phyloP scores from a whole-genome alignment of 2,329 filamentous ascomycete genomes.

The Cyphellophora europaea region DNA sequence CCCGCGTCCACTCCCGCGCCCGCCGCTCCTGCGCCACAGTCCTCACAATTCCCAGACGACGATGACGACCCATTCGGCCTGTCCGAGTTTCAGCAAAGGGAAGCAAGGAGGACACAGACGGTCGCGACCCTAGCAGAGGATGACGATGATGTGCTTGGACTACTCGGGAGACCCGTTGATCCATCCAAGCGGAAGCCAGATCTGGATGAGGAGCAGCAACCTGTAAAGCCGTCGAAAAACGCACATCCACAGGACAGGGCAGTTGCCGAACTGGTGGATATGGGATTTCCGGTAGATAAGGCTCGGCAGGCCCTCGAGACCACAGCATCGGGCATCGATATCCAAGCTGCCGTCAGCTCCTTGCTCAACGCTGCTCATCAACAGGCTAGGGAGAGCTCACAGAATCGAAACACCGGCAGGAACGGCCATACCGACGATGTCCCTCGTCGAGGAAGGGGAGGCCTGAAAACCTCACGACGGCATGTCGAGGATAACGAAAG shows the following conservation, averaged over 20 bases:
- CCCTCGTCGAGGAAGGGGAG: too few species aligned
- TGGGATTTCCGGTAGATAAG: constrained; percentile 83
- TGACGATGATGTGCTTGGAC: constrained; percentile 53
- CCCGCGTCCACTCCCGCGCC: constrained; percentile 22
- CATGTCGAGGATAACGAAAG: not conserved
- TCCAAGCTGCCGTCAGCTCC: constrained; percentile 82
- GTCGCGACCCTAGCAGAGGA: constrained; percentile 5
- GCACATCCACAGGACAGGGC: constrained; percentile 59
- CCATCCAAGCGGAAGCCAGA: constrained; percentile 36
- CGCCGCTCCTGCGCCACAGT: constrained; percentile 10
- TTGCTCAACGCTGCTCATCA: constrained; percentile 84
- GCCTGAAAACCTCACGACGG: too few species aligned
- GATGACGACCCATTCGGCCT: constrained; percentile 84
- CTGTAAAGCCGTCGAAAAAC: constrained; percentile 12
- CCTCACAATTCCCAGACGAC: constrained; percentile 40
- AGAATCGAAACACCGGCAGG: constrained; percentile 7
- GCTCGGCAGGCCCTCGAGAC: constrained; percentile 71
- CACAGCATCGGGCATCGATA: constrained; percentile 68
- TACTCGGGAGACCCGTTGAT: constrained; percentile 48
- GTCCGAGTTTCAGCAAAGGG: constrained; percentile 44
- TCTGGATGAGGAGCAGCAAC: constrained; percentile 15
- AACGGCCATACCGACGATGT: not conserved
- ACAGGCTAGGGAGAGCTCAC: constrained; percentile 55
- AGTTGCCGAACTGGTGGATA: constrained; percentile 82
- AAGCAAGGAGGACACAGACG: not conserved